A percentile compares a stretch with the other conserved stretches of the same genome.
Conservation (phyloP, 768 basidiomycete species). For the Termitomyces titanicus region DNA sequence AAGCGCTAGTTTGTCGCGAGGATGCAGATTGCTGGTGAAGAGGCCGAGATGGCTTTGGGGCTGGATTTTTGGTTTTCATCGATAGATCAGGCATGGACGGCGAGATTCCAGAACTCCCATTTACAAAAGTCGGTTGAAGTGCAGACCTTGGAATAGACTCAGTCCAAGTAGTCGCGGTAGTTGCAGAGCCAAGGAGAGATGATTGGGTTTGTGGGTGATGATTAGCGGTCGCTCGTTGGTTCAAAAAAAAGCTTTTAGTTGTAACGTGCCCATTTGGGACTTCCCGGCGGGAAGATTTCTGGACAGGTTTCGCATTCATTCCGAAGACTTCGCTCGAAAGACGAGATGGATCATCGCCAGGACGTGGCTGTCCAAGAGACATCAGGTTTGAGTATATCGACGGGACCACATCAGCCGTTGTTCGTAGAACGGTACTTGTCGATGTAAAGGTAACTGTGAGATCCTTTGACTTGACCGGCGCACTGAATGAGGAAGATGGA, state of each 20-base stretch:
- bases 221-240: neutral
- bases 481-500: conserved; percentile 10
- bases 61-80: neutral
- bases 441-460: neutral
- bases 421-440: conserved; percentile 5
- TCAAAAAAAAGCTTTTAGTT: neutral
- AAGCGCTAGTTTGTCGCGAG: neutral
- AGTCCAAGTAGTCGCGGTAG: neutral
- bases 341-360: neutral
- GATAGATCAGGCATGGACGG: neutral
- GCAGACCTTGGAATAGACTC: neutral
- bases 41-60: neutral
- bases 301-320: neutral
- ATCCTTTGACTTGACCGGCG: conserved; percentile 2
- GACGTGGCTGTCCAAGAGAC: neutral
- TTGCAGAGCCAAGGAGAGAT: neutral
- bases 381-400: neutral
- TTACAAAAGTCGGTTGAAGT: neutral
- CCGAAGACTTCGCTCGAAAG: neutral
- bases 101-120: neutral
- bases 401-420: neutral
- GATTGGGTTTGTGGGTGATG: neutral
- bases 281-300: neutral
- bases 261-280: neutral
- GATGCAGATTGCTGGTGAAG: neutral